Percentiles rank a stretch among this genome's conserved stretches.
Evolutionary conservation across 2,329 filamentous ascomycete species (phyloP).

Genomic region (Monosporascus cannonballus): DNA sequence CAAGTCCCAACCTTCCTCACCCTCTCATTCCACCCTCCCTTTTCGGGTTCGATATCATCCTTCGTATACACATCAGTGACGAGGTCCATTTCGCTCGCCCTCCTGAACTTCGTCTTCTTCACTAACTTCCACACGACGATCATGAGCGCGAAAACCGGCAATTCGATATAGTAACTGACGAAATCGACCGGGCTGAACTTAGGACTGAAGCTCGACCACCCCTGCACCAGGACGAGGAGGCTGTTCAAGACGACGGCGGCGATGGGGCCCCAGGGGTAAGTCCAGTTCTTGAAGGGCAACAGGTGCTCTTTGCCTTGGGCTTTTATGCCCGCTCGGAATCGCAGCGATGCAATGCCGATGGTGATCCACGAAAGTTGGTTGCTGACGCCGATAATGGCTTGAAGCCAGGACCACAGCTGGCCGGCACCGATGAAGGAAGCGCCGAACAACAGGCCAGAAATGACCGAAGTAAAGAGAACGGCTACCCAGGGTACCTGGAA

Average conservation of each 20-base stretch:
- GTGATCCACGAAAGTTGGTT: constrained; percentile 62
- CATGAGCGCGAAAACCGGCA: constrained; percentile 53
- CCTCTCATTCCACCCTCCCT: constrained; percentile 19
- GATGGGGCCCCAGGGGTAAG: constrained; percentile 57
- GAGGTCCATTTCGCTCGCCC: constrained; percentile 42
- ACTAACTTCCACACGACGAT: constrained; percentile 48
- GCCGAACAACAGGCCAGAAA: constrained; percentile 56
- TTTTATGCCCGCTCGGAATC: constrained; percentile 53
- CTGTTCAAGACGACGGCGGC: constrained; percentile 50
- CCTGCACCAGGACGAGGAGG: constrained; percentile 57
- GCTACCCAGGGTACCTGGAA: constrained; percentile 47
- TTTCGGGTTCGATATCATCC: constrained; percentile 20
- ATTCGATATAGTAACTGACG: constrained; percentile 58
- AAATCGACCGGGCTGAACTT: constrained; percentile 53
- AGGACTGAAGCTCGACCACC: constrained; percentile 57
- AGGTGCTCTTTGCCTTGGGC: constrained; percentile 54
- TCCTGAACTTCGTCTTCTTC: constrained; percentile 40
- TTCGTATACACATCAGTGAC: constrained; percentile 37
- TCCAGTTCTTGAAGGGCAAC: constrained; percentile 61
- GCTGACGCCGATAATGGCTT: constrained; percentile 62
- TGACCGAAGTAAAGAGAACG: constrained; percentile 46
- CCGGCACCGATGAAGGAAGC: constrained; percentile 61
- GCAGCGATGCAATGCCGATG: constrained; percentile 59
- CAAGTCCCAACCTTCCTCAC: constrained; percentile 14
- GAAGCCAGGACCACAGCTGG: constrained; percentile 60